Base-by-base conservation (phyloP, 768 basidiomycete species). In the Strobilomyces echinocephalus region DNA sequence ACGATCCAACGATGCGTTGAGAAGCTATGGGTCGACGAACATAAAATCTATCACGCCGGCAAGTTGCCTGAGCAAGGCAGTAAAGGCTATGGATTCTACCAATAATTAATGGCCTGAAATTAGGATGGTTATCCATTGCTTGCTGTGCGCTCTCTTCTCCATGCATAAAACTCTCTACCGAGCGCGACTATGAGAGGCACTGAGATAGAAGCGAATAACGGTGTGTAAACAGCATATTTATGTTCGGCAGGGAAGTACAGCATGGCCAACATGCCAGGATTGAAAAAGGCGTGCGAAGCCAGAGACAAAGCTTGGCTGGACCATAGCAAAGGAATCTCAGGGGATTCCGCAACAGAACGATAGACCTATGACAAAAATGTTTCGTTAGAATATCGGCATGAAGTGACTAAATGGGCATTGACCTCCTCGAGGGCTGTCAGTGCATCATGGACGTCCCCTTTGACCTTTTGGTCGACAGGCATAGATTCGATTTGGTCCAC, bases 171-270 rank as follows among this genome's bases (percentile, higher is more conserved):
- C 68, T 95, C 94, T 65, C 83, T 79, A 21, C 91, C 57, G 11
- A 87, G 75, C 1, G 89, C 83, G 3, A 89, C 84, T 10, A 93
- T 54, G 49, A 97, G 69, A 6, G 95, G 94, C 28, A 95, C 86
- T 3, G 89, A 77, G 8, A 93, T 80, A 45, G 92, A 94, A 2
- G 91, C 95, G 67, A 99, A 97, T 33, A 99, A 71, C 0, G 97
- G 95, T 0, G 91, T 87, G 68, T 98, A 98, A 9, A 99, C 92
- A 2, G 95, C 95, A 68, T 93, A 95, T 66, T 90, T 97, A 74
- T 98, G 97, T 66, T 98, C 97, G 18, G 92, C 86, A 20, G 97
- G 97, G 72, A 98, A 98, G 71, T 99, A 99, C 20, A 99, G 77
- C 65, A 97, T 72, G 14, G 92, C 94, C 60, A 98, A 73, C 94